Evolutionary conservation across 371 early-diverging fungal species (phyloP), one percentile per base, ranked within the genome.

Genomic region (Funneliformis caledonium): DNA sequence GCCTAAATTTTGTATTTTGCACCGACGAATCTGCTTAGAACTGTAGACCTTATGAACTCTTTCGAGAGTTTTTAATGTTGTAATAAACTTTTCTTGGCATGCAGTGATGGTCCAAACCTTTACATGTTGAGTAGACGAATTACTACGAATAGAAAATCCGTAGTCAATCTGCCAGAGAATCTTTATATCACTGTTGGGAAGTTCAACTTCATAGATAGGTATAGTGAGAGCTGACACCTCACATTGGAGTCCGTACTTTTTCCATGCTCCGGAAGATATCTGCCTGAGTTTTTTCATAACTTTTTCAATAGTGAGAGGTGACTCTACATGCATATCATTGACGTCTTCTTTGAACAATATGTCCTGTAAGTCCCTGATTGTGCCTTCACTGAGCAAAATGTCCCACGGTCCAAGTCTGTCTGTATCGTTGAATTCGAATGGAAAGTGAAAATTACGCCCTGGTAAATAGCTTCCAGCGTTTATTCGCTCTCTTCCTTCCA

Each of bases 391-490:
- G 16, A 75, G 62, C 8, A 77, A 47, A 9, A 77, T 26, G 7
- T 77, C 77, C 77, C 77, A 77, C 31, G 77, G 50, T 9, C 77
- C 77, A 26, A 77, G 37, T 10, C 26, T 50, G 65, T 77, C 77
- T 61, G 59, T 45, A 47, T 77, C 67, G 31, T 77, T 31, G 31
- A 77, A 77, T 64, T 77, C 77, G 52, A 77, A 77, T 77, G 77
- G 77, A 45, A 77, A 48, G 16, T 37, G 50, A 16, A 77, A 77
- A 74, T 16, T 26, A 19, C n/a, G 10, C 16, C 59, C 9, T n/a
- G 70, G 22, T 42, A 37, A 37, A 2, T 37, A 1, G 3, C 3
- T 37, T 37, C 37, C 37, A 3, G 3, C 3, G 37, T 37, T 37
- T 37, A 37, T 37, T 37, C 3, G 37, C 3, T 37, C 3, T 37